A percentile compares a stretch with the other conserved stretches of the same genome.
Evolutionary conservation across 768 basidiomycete genomes (phyloP).

Genomic region (Hebeloma cylindrosporum): DNA sequence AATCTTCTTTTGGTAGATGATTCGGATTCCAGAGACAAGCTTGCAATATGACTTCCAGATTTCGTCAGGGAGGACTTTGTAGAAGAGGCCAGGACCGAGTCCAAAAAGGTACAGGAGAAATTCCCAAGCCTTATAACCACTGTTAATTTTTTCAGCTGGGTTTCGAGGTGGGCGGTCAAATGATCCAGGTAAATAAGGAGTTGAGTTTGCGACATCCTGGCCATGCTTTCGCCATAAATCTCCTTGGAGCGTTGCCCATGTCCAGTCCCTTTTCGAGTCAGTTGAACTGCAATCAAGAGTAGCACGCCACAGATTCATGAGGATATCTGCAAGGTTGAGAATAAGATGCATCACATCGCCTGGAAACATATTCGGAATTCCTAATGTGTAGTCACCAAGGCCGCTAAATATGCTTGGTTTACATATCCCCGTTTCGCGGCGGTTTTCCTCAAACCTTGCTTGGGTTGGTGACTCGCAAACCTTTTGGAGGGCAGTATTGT

Average conservation of each 20-base stretch:
- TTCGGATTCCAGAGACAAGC: constrained; percentile 24
- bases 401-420: constrained; percentile 38
- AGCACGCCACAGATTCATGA: constrained; percentile 35
- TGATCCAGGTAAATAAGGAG: constrained; percentile 23
- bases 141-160: constrained; percentile 34
- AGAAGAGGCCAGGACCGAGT: constrained; percentile 32
- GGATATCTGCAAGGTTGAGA: constrained; percentile 38
- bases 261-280: constrained; percentile 19
- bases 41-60: constrained; percentile 35
- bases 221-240: constrained; percentile 33
- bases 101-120: constrained; percentile 34
- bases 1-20: constrained; percentile 28
- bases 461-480: constrained; percentile 16
- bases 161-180: constrained; percentile 30
- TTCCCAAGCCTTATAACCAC: constrained; percentile 41
- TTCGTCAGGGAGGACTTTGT: constrained; percentile 23
- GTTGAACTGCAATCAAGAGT: constrained; percentile 24
- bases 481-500: constrained; percentile 11
- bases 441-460: constrained; percentile 16
- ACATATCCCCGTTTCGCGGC: constrained; percentile 31
- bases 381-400: constrained; percentile 23
- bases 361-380: constrained; percentile 34
- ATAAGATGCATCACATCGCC: constrained; percentile 45
- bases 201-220: constrained; percentile 8
- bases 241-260: constrained; percentile 30